Conservation (phyloP, 1,284 basidiomycete species). For the Coniferiporia sulphurascens region DNA sequence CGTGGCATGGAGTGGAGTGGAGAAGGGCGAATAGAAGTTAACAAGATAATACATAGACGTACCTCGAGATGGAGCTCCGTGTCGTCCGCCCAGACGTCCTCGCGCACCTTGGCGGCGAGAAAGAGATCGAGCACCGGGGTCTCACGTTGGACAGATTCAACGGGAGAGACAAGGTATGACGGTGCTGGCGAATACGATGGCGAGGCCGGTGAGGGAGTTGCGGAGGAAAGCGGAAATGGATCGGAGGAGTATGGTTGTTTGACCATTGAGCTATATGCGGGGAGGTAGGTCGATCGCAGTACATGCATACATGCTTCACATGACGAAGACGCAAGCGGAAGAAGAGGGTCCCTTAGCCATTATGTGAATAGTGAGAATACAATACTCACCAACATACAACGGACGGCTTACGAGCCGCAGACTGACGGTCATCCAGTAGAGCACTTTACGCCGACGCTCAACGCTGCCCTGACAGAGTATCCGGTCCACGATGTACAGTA, state of each 20-base stretch:
- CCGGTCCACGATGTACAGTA: conserved; percentile 58
- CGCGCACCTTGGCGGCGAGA: conserved; percentile 69
- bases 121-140: conserved; percentile 70
- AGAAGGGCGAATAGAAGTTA: not conserved
- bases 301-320: conserved; percentile 69
- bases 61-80: conserved; percentile 61
- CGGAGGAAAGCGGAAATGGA: conserved; percentile 55
- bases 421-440: conserved; percentile 62
- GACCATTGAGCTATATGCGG: conserved; percentile 57
- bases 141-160: conserved; percentile 51
- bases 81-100: conserved; percentile 70
- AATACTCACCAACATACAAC: conserved; percentile 58
- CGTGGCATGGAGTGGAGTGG: not conserved
- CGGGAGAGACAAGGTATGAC: conserved; percentile 21
- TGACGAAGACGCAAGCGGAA: not conserved
- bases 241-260: conserved; percentile 66
- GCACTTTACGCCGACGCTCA: conserved; percentile 54
- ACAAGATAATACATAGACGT: not conserved
- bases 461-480: conserved; percentile 38
- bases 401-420: conserved; percentile 60
- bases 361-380: no score
- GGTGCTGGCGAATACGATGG: conserved; percentile 24
- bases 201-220: conserved; percentile 17
- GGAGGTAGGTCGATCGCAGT: conserved; percentile 66
- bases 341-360: no score